Conservation (phyloP, 352 stramenopile genomes). For the Globisporangium paroecandrum region DNA sequence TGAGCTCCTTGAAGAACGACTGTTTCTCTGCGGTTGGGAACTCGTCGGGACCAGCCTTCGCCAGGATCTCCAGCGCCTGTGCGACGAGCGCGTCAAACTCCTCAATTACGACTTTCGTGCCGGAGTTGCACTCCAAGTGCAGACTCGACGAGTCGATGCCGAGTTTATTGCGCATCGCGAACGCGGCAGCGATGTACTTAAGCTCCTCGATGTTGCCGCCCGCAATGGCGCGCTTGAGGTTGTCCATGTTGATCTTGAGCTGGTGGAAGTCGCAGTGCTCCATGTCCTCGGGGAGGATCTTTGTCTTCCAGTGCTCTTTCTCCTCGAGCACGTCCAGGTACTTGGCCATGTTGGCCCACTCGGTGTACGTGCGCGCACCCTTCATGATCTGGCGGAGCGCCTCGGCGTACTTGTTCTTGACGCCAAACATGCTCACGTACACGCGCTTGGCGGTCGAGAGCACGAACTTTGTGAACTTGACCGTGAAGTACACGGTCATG, state of each 20-base stretch:
- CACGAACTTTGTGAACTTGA: conserved; percentile 50
- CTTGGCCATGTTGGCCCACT: conserved; percentile 61
- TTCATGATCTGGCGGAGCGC: conserved; percentile 62
- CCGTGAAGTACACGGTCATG: conserved; percentile 39
- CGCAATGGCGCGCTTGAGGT: conserved; percentile 29
- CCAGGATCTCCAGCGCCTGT: conserved; percentile 41
- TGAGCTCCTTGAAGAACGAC: conserved; percentile 52
- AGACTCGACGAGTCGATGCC: conserved; percentile 53
- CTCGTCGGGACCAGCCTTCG: conserved; percentile 20
- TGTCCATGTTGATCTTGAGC: conserved; percentile 38
- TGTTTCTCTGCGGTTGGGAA: conserved; percentile 46
- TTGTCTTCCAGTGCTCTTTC: conserved; percentile 60
- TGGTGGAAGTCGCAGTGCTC: conserved; percentile 65
- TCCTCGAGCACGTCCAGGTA: conserved; percentile 60
- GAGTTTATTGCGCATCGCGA: conserved; percentile 63
- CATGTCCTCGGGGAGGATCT: conserved; percentile 35
- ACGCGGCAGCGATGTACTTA: conserved; percentile 57
- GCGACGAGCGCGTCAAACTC: conserved; percentile 48
- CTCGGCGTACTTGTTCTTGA: conserved; percentile 51
- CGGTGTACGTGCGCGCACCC: conserved; percentile 40
- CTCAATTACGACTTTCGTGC: conserved; percentile 60
- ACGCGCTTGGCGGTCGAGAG: conserved; percentile 22
- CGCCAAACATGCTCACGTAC: conserved; percentile 33
- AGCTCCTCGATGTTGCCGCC: conserved; percentile 42
- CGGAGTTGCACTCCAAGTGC: conserved; percentile 52